phyloP scores from a whole-genome alignment of 2,329 filamentous ascomycete species.

The Drechslerella coelobrocha region DNA sequence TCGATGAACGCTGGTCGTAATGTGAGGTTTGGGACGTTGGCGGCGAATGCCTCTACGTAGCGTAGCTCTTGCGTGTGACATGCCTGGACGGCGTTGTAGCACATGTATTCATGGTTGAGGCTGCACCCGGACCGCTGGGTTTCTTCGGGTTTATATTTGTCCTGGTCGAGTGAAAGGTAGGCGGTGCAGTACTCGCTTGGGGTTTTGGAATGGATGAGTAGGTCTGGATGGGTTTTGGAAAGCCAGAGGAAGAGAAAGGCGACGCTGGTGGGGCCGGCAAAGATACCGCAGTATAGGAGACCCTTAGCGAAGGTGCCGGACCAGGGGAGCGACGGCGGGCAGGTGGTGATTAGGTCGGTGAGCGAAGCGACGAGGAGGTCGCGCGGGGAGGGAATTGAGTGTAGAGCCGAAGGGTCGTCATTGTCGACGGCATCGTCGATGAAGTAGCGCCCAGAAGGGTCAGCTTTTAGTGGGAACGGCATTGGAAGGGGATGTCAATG shows the following conservation, averaged over 20 bases:
- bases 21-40: constrained; percentile 56
- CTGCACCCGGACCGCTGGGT: constrained; percentile 58
- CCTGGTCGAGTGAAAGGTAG: constrained; percentile 60
- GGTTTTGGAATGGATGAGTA: constrained; percentile 60
- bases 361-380: constrained; percentile 26
- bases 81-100: constrained; percentile 61
- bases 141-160: constrained; percentile 34
- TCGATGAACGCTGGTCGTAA: constrained; percentile 61
- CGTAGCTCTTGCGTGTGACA: constrained; percentile 59
- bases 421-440: constrained; percentile 37
- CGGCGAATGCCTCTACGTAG: constrained; percentile 60
- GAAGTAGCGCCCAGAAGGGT: constrained; percentile 33
- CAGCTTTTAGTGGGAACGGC: constrained; percentile 8
- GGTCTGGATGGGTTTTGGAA: constrained; percentile 60
- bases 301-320: constrained; percentile 34
- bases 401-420: not conserved
- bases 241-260: constrained; percentile 66
- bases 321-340: constrained; percentile 33
- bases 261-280: constrained; percentile 65
- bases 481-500: not conserved
- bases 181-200: constrained; percentile 61
- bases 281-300: constrained; percentile 60
- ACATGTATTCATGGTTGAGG: constrained; percentile 63
- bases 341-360: constrained; percentile 22
- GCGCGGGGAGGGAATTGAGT: constrained; percentile 9